Evolutionary conservation across 768 basidiomycete species (phyloP), one percentile per base, ranked within the genome.

Genomic region (Russula sp.): DNA sequence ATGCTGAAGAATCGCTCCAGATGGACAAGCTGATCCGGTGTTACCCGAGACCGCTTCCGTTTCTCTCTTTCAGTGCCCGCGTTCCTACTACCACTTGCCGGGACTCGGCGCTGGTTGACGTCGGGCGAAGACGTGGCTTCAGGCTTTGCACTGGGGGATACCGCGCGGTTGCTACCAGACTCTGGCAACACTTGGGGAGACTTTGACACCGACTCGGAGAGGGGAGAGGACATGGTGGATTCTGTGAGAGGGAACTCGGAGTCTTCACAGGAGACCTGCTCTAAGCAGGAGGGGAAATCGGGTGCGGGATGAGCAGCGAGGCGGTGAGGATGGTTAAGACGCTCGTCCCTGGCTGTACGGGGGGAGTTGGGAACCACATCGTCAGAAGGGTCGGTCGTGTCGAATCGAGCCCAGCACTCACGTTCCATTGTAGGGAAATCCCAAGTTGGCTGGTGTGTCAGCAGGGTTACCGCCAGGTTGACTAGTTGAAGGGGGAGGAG

Each of bases 1-100:
- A 74, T 68, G 13, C 81, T 72, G 70, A 92, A 93, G 67, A 84
- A 82, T 2, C 76, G 80, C 66, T 93, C 90, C 39, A 93, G 75
- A 58, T 87, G 84, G 3, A 80, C 77, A n/a, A 92, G 81, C 68
- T 93, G 90, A 56, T 87, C 87, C 39, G 86, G 86, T 0, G 86
- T 90, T 47, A 92, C 88, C 9, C 90, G 83, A 18, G 83, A 87
- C 38, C 89, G 83, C 69, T 90, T 91, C 50, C 84, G 80, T 72
- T 86, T 83, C 70, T 86, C 83, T 66, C 74, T 79, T 43, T 67
- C 66, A 10, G 9, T 25, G 7, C 46, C 56, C 25, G n/a, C 29
- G 34, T 55, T 57, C 38, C 76, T 70, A 38, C 59, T 63, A 38
- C 68, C 65, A 43, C 42, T 42, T 16, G 60, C 46, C 10, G 69